Evolutionary conservation across 2,329 filamentous ascomycete genomes (phyloP).

Genomic region (Lasiodiplodia sp.): DNA sequence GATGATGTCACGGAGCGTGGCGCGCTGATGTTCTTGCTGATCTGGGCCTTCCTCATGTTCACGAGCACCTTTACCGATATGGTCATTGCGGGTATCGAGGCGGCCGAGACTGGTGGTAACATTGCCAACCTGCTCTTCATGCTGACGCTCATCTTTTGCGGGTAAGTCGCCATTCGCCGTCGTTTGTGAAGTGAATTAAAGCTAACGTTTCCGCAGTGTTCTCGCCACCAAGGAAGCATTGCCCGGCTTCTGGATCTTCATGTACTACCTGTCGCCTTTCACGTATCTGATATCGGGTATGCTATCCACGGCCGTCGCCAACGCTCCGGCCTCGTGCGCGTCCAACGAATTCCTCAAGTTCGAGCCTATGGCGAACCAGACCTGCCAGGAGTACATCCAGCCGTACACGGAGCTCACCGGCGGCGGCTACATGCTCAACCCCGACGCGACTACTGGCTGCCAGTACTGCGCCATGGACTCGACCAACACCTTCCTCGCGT

Average conservation of each 20-base stretch:
- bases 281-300: constrained; percentile 79
- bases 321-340: constrained; percentile 68
- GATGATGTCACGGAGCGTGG: constrained; percentile 70
- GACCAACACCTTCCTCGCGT: constrained; percentile 53
- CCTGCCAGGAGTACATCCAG: constrained; percentile 65
- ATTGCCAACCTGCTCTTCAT: constrained; percentile 75
- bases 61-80: constrained; percentile 78
- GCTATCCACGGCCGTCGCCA: constrained; percentile 71
- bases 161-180: constrained; percentile 37
- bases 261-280: constrained; percentile 79
- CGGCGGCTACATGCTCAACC: constrained; percentile 51
- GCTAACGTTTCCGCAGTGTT: constrained; percentile 61
- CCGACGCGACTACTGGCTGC: constrained; percentile 45
- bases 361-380: constrained; percentile 63
- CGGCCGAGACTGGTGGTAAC: constrained; percentile 73
- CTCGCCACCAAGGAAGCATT: constrained; percentile 66
- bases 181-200: constrained; percentile 37
- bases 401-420: constrained; percentile 39
- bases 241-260: constrained; percentile 78
- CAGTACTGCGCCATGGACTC: constrained; percentile 50
- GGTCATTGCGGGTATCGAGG: constrained; percentile 74
- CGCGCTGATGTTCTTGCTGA: constrained; percentile 76
- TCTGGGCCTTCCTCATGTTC: constrained; percentile 75
- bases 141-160: constrained; percentile 72
- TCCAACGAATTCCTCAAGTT: constrained; percentile 71